Conservation (phyloP, 2,329 filamentous ascomycete genomes). For the Clarireedia monteithiana region DNA sequence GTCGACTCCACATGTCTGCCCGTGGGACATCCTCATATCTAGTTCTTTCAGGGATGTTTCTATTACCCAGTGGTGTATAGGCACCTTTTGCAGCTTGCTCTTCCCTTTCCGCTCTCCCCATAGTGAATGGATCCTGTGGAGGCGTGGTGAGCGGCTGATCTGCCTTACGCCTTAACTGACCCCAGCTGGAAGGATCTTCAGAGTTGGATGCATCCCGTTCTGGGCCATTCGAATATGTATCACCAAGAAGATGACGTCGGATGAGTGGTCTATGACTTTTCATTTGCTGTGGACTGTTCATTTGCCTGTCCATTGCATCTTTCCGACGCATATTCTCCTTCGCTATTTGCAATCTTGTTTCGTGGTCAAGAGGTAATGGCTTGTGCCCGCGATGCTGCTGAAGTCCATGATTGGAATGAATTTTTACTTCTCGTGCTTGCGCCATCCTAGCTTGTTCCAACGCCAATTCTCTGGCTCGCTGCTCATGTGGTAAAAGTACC, state of each 20-base stretch:
- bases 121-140: conserved; percentile 11
- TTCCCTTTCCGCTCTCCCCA: conserved; percentile 22
- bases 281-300: no score
- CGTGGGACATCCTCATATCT: not conserved
- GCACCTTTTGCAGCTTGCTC: conserved; percentile 15
- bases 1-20: not conserved
- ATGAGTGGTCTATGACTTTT: no score
- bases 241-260: not conserved
- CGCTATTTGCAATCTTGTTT: not conserved
- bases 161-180: conserved; percentile 13
- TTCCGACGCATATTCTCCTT: not conserved
- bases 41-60: not conserved
- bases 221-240: not conserved
- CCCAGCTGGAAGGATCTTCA: conserved; percentile 11
- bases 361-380: conserved; percentile 7
- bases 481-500: conserved; percentile 23
- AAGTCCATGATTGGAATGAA: conserved; percentile 21
- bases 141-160: conserved; percentile 1
- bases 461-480: conserved; percentile 21
- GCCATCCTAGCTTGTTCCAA: not conserved
- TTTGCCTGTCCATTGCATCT: no score
- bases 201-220: not conserved
- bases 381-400: conserved; percentile 21
- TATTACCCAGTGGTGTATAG: conserved; percentile 20
- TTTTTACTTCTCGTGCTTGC: conserved; percentile 10